Percentiles rank a stretch among this genome's conserved stretches.
phyloP scores from a whole-genome alignment of 1,139 yeast genomes.

The Yamadazyma diddensiae region DNA sequence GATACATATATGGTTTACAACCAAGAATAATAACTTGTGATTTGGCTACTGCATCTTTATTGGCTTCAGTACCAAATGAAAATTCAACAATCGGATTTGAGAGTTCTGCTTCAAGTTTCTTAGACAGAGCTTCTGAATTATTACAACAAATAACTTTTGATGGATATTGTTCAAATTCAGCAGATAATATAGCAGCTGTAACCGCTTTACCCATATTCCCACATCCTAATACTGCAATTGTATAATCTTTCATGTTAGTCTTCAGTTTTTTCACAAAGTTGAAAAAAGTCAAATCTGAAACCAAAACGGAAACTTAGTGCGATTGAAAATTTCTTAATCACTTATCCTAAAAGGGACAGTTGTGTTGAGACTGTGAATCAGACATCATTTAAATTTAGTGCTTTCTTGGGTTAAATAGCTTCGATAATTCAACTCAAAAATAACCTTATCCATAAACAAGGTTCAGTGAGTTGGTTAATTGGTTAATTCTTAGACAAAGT shows the following conservation, averaged over 20 bases:
- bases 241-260: slow-evolving; percentile 42
- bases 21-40: slow-evolving; percentile 78
- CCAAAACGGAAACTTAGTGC: slow-evolving; percentile 1
- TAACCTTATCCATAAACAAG: too few species aligned
- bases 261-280: not conserved
- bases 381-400: too few species aligned
- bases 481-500: too few species aligned
- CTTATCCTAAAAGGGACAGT: slow-evolving; percentile 2
- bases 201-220: slow-evolving; percentile 99
- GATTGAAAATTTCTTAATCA: not conserved
- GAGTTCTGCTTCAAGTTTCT: slow-evolving; percentile 39
- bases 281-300: not conserved
- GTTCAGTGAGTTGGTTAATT: too few species aligned
- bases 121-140: slow-evolving; percentile 51
- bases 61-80: slow-evolving; percentile 48
- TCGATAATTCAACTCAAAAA: too few species aligned
- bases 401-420: too few species aligned
- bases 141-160: slow-evolving; percentile 74
- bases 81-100: slow-evolving; percentile 50
- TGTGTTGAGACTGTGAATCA: too few species aligned
- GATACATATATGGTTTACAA: slow-evolving; percentile 80
- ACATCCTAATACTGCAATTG: slow-evolving; percentile 81
- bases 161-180: slow-evolving; percentile 59
- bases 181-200: slow-evolving; percentile 64
- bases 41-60: slow-evolving; percentile 54